A percentile compares a stretch with the other conserved stretches of the same genome.
Conservation (phyloP, 2,329 filamentous ascomycete species). For the Simplicillium aogashimaense region DNA sequence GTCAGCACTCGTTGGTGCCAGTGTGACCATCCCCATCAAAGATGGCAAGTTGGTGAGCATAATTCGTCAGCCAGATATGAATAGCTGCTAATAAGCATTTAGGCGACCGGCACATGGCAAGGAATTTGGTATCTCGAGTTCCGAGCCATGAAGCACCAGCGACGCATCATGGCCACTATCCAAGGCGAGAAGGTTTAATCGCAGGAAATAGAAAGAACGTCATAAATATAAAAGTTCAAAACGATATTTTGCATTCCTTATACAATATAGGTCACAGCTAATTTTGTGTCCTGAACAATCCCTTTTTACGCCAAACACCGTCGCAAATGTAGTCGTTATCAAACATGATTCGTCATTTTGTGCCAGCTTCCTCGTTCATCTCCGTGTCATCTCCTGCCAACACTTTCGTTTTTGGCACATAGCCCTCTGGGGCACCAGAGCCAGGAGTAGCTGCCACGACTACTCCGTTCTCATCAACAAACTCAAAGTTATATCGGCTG, state of each 20-base stretch:
- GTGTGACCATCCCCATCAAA: constrained; percentile 81
- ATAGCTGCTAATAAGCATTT: background rate
- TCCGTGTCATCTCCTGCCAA: constrained; percentile 53
- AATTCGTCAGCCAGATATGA: no score
- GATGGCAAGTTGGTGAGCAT: constrained; percentile 62
- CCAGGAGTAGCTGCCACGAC: constrained; percentile 80
- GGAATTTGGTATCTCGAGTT: constrained; percentile 96
- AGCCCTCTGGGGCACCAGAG: constrained; percentile 44
- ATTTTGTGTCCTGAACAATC: background rate
- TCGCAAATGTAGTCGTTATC: constrained; percentile 19
- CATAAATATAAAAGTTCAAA: background rate
- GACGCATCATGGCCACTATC: constrained; percentile 84
- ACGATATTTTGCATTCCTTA: background rate
- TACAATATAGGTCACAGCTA: no score
- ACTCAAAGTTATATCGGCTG: constrained; percentile 95
- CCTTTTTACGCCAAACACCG: constrained; percentile 25
- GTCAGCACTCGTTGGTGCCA: constrained; percentile 78
- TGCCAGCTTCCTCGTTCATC: constrained; percentile 43
- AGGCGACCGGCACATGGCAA: constrained; percentile 65
- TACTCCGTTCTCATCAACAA: constrained; percentile 85
- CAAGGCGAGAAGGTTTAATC: constrained; percentile 64
- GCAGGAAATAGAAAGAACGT: background rate
- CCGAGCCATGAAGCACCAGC: constrained; percentile 61
- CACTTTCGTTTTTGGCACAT: constrained; percentile 55
- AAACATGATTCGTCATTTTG: constrained; percentile 11